Percentiles rank a stretch among this genome's conserved stretches.
These are phyloP conservation scores for Auxenochlorella pyrenoidosa DNA, from an alignment of 139 green algal species.

Conservation along the genomic window DNA sequence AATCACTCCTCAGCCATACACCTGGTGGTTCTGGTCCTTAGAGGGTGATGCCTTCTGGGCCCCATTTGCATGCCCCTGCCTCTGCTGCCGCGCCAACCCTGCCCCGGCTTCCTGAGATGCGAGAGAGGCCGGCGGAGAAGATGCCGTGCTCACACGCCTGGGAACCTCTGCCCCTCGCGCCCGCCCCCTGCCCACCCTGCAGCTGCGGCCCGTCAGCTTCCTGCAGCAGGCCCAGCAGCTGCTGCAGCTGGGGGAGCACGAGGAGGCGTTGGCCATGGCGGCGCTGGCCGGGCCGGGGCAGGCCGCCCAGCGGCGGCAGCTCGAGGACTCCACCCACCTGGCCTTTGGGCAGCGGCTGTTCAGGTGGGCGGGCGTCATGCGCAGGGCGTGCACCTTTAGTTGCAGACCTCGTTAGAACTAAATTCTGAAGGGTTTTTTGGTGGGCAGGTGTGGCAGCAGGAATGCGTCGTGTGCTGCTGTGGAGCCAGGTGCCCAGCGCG, in stretches of 20 bases:
- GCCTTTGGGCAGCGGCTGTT: constrained; percentile 81
- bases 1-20: too few relatives aligned
- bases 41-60: too few relatives aligned
- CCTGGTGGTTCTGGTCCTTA: too few relatives aligned
- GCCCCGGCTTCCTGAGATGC: too few relatives aligned
- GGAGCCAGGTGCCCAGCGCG: too few relatives aligned
- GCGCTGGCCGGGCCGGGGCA: constrained; percentile 42
- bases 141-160: background rate
- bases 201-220: constrained; percentile 24
- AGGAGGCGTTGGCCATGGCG: constrained; percentile 73
- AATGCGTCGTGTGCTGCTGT: too few relatives aligned
- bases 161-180: background rate
- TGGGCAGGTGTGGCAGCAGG: too few relatives aligned
- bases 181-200: background rate
- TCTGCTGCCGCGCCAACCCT: too few relatives aligned
- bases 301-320: constrained; percentile 4
- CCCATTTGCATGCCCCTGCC: too few relatives aligned
- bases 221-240: constrained; percentile 67
- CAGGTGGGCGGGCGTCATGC: background rate
- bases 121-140: background rate
- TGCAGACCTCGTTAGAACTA: too few relatives aligned
- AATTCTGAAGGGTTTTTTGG: too few relatives aligned
- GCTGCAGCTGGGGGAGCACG: constrained; percentile 63
- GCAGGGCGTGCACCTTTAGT: too few relatives aligned
- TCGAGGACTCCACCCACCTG: constrained; percentile 71